Base-by-base conservation (phyloP, 169 alveolate species). In the Pseudocohnilembus persalinus region DNA sequence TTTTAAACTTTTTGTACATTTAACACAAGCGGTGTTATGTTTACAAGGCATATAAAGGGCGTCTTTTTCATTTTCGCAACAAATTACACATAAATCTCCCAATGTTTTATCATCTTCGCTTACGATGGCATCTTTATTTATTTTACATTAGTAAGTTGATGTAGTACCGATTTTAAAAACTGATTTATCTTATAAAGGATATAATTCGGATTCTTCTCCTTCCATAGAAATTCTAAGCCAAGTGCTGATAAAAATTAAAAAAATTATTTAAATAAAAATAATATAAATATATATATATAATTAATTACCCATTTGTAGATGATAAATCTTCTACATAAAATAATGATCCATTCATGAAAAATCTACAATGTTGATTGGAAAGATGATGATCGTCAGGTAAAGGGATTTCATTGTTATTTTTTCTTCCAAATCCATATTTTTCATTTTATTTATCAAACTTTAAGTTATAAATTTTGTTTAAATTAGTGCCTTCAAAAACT, bases 211-310 rank as follows among this genome's bases (percentile, higher is more conserved):
- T 73, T 81, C 31, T 49, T 88, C 88, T 30, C 96, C 94, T 81
- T 92, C 96, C 65, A 88, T 81, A 49, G 92, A 81, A 0, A 92
- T 83, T 87, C 96, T 88, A 0, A 92, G 79, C 96, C 96, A 92
- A 34, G 96, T 84, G n/a, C 96, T 86, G 16, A 73, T 49, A 4
- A 49, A 77, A 31, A 4, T 77, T 79, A 79, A 35, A n/a, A 0
- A 77, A 29, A 63, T 79, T 79, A 64, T 16, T 79, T 49, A 1
- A 0, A 34, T 64, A 24, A 79, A 79, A 29, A 15, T 29, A 79
- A 64, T 25, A 79, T 0, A 1, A 73, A 29, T 74, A 15, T 29
- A 33, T 31, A 27, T 49, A 11, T 11, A 31, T 29, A 32, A 24
- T 32, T 24, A 20, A 0, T 73, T 86, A 86, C 90, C 90, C 87